phyloP scores from a whole-genome alignment of 768 basidiomycete species.

The Mycena indigotica region DNA sequence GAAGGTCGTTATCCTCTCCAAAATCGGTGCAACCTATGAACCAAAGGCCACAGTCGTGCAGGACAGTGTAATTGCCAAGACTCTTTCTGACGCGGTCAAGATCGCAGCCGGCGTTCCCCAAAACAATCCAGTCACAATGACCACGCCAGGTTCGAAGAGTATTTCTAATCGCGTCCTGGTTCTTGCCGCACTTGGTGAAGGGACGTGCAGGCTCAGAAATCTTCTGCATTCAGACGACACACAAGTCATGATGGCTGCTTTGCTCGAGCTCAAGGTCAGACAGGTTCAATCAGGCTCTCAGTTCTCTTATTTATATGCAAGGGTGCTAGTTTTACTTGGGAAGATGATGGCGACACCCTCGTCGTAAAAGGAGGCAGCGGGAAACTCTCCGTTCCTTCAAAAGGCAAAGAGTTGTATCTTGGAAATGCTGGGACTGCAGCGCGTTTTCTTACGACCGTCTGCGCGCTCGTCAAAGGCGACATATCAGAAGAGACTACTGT shows the following conservation, averaged over 20 bases:
- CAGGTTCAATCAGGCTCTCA: not conserved
- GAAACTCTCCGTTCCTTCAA: slow-evolving; percentile 70
- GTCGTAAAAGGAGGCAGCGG: slow-evolving; percentile 90
- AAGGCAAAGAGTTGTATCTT: slow-evolving; percentile 89
- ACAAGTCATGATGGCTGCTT: slow-evolving; percentile 97
- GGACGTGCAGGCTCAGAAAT: slow-evolving; percentile 86
- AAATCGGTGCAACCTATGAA: slow-evolving; percentile 91
- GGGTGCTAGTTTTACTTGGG: slow-evolving; percentile 94
- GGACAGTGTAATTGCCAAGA: slow-evolving; percentile 81
- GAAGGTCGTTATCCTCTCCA: slow-evolving; percentile 89
- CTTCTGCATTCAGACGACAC: slow-evolving; percentile 97
- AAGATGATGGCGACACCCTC: slow-evolving; percentile 94
- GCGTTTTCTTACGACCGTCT: slow-evolving; percentile 95
- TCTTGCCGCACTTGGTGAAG: slow-evolving; percentile 87
- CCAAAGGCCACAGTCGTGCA: slow-evolving; percentile 84
- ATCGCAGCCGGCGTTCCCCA: slow-evolving; percentile 71
- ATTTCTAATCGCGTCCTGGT: slow-evolving; percentile 94
- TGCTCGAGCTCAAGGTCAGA: slow-evolving; percentile 80
- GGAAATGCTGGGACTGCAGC: slow-evolving; percentile 98
- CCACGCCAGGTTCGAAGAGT: slow-evolving; percentile 95
- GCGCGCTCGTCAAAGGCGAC: slow-evolving; percentile 72
- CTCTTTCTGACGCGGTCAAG: slow-evolving; percentile 76
- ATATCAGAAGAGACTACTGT: slow-evolving; percentile 57
- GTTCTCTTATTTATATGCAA: slow-evolving; percentile 29
- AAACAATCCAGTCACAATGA: slow-evolving; percentile 65